phyloP scores from a whole-genome alignment of 192 early-diverging fungal species.

The Haplosporangium gracile region DNA sequence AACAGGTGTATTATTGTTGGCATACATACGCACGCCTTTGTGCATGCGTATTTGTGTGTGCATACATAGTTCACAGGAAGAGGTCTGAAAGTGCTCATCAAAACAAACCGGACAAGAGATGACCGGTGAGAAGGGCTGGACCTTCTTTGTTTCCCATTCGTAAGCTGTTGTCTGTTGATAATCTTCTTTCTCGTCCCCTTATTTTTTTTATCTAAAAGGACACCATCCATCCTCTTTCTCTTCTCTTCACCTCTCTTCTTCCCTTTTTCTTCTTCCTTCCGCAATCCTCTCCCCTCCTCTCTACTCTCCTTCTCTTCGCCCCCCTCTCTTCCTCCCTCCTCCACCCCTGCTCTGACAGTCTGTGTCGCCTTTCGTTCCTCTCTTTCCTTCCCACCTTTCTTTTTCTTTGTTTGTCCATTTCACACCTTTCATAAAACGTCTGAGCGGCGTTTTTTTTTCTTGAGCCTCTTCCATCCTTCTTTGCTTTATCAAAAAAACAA shows the following conservation, averaged over 20 bases:
- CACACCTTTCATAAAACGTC: neutral
- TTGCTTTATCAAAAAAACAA: neutral
- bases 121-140: neutral
- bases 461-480: neutral
- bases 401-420: no score
- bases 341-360: neutral
- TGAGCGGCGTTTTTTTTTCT: neutral
- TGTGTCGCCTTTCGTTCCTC: neutral
- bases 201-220: neutral
- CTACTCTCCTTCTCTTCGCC: neutral
- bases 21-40: no score
- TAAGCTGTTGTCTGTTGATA: neutral
- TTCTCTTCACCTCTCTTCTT: neutral
- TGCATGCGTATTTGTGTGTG: no score
- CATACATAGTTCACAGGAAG: no score
- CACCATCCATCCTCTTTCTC: neutral
- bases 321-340: neutral
- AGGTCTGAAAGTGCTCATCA: no score
- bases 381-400: neutral
- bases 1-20: neutral
- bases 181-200: neutral
- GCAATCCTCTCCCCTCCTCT: neutral
- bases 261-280: neutral
- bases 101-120: neutral
- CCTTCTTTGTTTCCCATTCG: neutral